Percentiles rank a stretch among this genome's conserved stretches.
Conservation (phyloP, 2,329 filamentous ascomycete species). For the Capronia americana region DNA sequence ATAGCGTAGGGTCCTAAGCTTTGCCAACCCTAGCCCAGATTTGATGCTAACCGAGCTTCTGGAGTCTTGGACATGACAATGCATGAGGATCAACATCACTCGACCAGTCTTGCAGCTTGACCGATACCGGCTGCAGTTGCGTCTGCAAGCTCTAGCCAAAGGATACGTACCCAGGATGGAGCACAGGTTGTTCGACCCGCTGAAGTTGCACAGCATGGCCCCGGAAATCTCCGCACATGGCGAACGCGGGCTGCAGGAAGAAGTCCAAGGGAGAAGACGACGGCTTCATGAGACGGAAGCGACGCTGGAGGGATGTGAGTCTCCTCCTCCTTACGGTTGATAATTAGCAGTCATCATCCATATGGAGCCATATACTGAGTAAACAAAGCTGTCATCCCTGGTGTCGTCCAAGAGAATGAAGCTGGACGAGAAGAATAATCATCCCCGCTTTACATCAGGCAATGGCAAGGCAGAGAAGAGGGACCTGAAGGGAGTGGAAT, state of each 20-base stretch:
- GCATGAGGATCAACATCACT: not conserved
- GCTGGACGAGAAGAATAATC: not conserved
- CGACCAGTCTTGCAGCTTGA: not conserved
- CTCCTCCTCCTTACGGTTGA: too few species aligned
- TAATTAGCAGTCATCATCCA: not conserved
- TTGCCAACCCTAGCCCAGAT: not conserved
- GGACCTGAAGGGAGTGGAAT: not conserved
- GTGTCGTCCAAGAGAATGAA: not conserved
- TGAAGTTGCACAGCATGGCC: not conserved
- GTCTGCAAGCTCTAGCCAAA: not conserved
- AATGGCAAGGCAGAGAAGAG: not conserved
- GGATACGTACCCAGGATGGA: not conserved
- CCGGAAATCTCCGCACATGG: not conserved
- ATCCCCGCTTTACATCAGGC: not conserved
- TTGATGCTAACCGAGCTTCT: not conserved
- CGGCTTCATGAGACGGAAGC: not conserved
- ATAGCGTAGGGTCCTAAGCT: not conserved
- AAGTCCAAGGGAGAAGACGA: not conserved
- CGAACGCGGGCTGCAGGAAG: not conserved
- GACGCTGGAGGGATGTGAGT: not conserved
- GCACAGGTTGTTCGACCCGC: not conserved
- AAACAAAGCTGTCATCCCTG: not conserved
- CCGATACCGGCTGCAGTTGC: slow-evolving; percentile 10
- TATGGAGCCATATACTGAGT: not conserved
- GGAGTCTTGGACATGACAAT: not conserved